These are phyloP conservation scores for Xylariales sp. DNA, from an alignment of 2,329 filamentous ascomycete species.

Conservation along the genomic window DNA sequence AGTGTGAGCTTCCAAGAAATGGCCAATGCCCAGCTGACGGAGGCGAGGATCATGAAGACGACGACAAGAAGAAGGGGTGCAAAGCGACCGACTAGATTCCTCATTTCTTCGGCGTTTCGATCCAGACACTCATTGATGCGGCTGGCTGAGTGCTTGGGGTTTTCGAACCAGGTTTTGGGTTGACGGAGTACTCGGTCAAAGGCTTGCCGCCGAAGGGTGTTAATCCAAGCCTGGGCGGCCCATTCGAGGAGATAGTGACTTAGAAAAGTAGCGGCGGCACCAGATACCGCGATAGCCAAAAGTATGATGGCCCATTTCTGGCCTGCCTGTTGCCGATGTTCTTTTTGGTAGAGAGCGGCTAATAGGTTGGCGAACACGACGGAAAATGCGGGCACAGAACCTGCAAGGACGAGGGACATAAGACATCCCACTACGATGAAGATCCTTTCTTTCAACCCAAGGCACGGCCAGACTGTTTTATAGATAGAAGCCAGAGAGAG, in stretches of 20 bases:
- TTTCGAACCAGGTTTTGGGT: slow-evolving; percentile 82
- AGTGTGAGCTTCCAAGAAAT: slow-evolving; percentile 85
- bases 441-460: slow-evolving; percentile 63
- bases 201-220: slow-evolving; percentile 74
- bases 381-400: slow-evolving; percentile 78
- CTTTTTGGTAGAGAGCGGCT: slow-evolving; percentile 71
- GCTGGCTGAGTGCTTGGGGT: slow-evolving; percentile 70
- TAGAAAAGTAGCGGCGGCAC: slow-evolving; percentile 72
- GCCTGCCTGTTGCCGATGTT: slow-evolving; percentile 61
- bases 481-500: slow-evolving; percentile 67
- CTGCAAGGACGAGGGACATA: slow-evolving; percentile 72
- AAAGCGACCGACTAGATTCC: slow-evolving; percentile 83
- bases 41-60: slow-evolving; percentile 73
- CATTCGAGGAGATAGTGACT: slow-evolving; percentile 79
- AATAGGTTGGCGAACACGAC: slow-evolving; percentile 80
- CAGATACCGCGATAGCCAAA: slow-evolving; percentile 72
- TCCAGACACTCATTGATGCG: slow-evolving; percentile 79
- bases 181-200: slow-evolving; percentile 79
- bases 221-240: slow-evolving; percentile 80
- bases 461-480: slow-evolving; percentile 74
- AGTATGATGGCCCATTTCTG: slow-evolving; percentile 77
- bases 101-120: slow-evolving; percentile 86
- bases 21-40: slow-evolving; percentile 77
- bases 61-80: slow-evolving; percentile 76
- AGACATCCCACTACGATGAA: slow-evolving; percentile 70